Evolutionary conservation across 2,329 filamentous ascomycete genomes (phyloP).

Genomic region (Fusarium sublunatum): DNA sequence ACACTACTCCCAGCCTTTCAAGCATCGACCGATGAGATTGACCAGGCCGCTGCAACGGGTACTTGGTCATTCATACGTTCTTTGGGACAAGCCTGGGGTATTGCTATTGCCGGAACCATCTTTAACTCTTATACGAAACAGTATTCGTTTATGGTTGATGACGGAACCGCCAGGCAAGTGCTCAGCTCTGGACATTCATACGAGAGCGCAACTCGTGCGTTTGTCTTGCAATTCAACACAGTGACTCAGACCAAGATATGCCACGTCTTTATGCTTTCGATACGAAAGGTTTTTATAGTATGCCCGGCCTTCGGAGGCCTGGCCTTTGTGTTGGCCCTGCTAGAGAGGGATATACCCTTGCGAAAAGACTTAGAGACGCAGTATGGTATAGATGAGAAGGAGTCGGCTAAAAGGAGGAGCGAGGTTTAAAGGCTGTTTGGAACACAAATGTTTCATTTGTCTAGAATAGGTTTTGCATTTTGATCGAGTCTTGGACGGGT

Average conservation of each 20-base stretch:
- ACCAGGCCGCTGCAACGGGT: conserved; percentile 51
- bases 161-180: conserved; percentile 20
- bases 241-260: conserved; percentile 37
- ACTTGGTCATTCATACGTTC: conserved; percentile 58
- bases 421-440: too few relatives aligned
- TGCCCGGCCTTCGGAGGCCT: conserved; percentile 35
- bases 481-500: too few relatives aligned
- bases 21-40: conserved; percentile 49
- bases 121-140: conserved; percentile 50
- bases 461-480: not conserved
- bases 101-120: conserved; percentile 57
- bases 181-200: conserved; percentile 47
- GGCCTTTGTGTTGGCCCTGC: conserved; percentile 39
- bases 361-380: conserved; percentile 46
- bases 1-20: conserved; percentile 58
- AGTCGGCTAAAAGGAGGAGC: not conserved
- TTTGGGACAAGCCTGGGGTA: conserved; percentile 59
- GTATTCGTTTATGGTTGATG: conserved; percentile 40
- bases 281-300: conserved; percentile 43
- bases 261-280: conserved; percentile 40
- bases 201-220: conserved; percentile 41
- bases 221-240: conserved; percentile 39
- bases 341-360: conserved; percentile 45
- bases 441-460: not conserved
- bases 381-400: conserved; percentile 42